Percentiles rank a stretch among this genome's conserved stretches.
phyloP scores from a whole-genome alignment of 163 green algal genomes.

The Scenedesmus sp. region DNA sequence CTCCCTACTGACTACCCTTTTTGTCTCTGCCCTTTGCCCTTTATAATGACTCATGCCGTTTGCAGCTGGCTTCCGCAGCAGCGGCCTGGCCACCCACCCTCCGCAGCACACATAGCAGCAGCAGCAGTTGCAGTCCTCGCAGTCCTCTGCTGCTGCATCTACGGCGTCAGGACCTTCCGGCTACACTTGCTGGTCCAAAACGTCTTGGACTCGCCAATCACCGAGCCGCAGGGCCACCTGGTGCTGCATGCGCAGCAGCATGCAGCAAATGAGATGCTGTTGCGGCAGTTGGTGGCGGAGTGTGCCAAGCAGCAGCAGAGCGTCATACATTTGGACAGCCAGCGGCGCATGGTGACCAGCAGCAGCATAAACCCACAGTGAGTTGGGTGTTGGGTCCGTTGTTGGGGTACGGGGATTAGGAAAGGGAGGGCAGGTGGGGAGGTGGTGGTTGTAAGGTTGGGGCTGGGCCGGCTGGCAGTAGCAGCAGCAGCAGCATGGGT shows the following conservation, averaged over 20 bases:
- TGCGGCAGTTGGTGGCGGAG: conserved; percentile 24
- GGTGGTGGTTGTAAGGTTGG: no score
- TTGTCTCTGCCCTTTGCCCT: no score
- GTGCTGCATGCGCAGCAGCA: not conserved
- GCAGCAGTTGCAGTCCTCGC: not conserved
- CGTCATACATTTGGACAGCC: not conserved
- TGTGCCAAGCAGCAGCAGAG: conserved; percentile 5
- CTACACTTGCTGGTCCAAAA: not conserved
- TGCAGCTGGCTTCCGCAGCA: not conserved
- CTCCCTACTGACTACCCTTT: no score
- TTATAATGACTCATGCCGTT: no score
- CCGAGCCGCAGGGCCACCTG: not conserved
- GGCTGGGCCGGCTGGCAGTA: not conserved
- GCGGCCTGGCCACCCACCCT: not conserved
- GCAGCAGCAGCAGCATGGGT: not conserved
- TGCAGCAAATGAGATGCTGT: conserved; percentile 27
- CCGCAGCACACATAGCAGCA: not conserved
- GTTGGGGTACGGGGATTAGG: not conserved
- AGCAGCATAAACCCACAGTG: not conserved
- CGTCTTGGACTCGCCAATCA: not conserved
- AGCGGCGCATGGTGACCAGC: not conserved
- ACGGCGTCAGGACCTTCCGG: not conserved
- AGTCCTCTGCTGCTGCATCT: not conserved
- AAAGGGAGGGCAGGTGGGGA: not conserved
- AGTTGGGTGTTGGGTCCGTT: not conserved